These are phyloP conservation scores for Ammopiptanthus mongolicus DNA, from an alignment of 306 rosid species.

Conservation along the genomic window DNA sequence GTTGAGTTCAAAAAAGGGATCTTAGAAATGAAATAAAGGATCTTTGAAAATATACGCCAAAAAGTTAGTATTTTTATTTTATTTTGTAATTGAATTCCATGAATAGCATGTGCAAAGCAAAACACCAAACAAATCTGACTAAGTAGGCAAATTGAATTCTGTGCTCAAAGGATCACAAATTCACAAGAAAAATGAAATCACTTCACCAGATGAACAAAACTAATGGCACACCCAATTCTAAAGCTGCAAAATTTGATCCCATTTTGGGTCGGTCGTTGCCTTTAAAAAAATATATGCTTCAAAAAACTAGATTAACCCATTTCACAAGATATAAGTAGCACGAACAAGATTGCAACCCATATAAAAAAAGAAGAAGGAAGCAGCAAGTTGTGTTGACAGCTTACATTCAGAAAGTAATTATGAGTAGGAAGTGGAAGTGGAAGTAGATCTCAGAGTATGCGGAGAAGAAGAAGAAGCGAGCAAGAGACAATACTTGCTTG, in stretches of 20 bases:
- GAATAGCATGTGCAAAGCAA: constrained; percentile 1
- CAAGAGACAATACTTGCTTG: too few species aligned
- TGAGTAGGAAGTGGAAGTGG: not conserved
- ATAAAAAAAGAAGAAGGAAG: not conserved
- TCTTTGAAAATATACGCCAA: not conserved
- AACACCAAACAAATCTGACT: not conserved
- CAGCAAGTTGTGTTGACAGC: not conserved
- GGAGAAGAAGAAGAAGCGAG: not conserved
- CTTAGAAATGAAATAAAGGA: not conserved
- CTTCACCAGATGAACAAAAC: not conserved
- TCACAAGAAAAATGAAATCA: not conserved
- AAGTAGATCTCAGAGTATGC: not conserved
- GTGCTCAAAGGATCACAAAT: not conserved
- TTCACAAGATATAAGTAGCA: not conserved
- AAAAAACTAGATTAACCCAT: not conserved
- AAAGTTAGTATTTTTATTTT: not conserved
- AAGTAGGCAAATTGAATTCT: not conserved
- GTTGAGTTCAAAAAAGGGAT: not conserved
- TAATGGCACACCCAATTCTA: not conserved
- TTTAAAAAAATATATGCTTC: too few species aligned
- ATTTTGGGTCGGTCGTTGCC: not conserved
- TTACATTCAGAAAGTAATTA: constrained; percentile 4
- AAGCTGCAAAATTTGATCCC: not conserved
- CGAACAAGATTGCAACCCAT: not conserved
- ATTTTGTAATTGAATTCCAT: not conserved